Percentiles rank a stretch among this genome's conserved stretches.
Conservation (phyloP, 805 yeast species). For the Saccharomycopsis babjevae region DNA sequence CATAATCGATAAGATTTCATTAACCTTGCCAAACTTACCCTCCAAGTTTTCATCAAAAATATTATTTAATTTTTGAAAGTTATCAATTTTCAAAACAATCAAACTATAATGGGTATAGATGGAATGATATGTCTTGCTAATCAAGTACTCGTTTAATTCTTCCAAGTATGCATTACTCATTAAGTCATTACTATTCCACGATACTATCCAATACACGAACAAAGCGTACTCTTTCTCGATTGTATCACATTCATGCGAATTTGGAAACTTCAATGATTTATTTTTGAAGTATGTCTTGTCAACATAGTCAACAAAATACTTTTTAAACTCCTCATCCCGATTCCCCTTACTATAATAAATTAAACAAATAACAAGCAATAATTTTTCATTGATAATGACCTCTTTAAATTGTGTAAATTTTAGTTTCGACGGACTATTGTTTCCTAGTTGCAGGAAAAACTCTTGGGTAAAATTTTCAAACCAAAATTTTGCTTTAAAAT, state of each 20-base stretch:
- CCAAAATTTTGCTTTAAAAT: constrained; percentile 14
- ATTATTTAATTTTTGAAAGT: neutral
- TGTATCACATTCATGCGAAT: neutral
- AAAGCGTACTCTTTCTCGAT: neutral
- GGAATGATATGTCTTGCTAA: constrained; percentile 15
- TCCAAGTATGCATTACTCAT: neutral
- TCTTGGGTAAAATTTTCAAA: constrained; percentile 4
- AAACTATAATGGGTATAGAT: constrained; percentile 6
- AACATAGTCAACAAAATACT: neutral
- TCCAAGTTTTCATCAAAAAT: neutral
- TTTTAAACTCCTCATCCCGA: constrained; percentile 1
- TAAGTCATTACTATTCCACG: neutral
- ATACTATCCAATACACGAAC: constrained; percentile 1
- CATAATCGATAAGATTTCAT: constrained; percentile 10
- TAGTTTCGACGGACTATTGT: neutral
- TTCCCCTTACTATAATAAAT: constrained; percentile 7
- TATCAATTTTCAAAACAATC: constrained; percentile 6
- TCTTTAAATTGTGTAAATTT: neutral
- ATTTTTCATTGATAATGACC: neutral
- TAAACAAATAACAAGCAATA: constrained; percentile 3
- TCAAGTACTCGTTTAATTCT: constrained; percentile 4
- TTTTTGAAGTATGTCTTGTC: neutral
- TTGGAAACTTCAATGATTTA: constrained; percentile 7
- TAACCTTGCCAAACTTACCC: neutral
- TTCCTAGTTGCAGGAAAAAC: constrained; percentile 1